Percentiles rank a stretch among this genome's conserved stretches.
Conservation (phyloP, 2,329 filamentous ascomycete genomes). For the Talaromyces funiculosus region DNA sequence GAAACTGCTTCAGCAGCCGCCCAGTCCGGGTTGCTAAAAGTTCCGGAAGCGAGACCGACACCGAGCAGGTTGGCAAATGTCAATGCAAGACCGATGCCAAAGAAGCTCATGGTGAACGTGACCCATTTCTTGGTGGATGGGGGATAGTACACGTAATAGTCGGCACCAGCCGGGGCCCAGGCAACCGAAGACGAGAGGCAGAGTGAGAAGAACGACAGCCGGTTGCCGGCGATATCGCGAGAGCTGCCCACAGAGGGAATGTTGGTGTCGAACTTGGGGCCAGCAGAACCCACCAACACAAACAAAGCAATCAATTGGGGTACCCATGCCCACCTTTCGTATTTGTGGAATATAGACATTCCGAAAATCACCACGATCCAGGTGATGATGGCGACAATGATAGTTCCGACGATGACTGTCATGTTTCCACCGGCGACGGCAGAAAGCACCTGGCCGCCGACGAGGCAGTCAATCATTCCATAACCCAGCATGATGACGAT, state of each 20-base stretch:
- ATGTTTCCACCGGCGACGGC: constrained; percentile 34
- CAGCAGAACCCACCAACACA: constrained; percentile 37
- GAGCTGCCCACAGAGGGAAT: constrained; percentile 24
- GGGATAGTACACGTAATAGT: constrained; percentile 43
- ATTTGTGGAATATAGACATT: constrained; percentile 39
- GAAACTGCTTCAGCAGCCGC: constrained; percentile 35
- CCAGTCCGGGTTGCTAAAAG: constrained; percentile 16
- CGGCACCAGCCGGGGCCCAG: constrained; percentile 33
- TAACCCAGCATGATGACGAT: constrained; percentile 41
- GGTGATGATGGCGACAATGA: constrained; percentile 32
- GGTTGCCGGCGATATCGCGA: constrained; percentile 30
- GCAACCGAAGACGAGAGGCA: constrained; percentile 31
- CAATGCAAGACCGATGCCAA: constrained; percentile 30
- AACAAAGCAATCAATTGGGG: constrained; percentile 39
- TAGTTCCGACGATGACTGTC: constrained; percentile 35
- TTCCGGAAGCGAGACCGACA: constrained; percentile 37
- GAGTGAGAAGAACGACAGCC: constrained; percentile 34
- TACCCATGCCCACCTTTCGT: constrained; percentile 41
- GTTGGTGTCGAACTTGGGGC: constrained; percentile 32
- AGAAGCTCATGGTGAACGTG: constrained; percentile 35
- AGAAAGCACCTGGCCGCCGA: constrained; percentile 43
- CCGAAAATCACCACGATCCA: constrained; percentile 36
- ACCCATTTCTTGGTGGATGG: constrained; percentile 31
- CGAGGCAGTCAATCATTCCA: constrained; percentile 38
- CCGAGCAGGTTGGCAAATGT: constrained; percentile 35